Base-by-base conservation (phyloP, 306 rosid species). In the Begonia loranthoides region DNA sequence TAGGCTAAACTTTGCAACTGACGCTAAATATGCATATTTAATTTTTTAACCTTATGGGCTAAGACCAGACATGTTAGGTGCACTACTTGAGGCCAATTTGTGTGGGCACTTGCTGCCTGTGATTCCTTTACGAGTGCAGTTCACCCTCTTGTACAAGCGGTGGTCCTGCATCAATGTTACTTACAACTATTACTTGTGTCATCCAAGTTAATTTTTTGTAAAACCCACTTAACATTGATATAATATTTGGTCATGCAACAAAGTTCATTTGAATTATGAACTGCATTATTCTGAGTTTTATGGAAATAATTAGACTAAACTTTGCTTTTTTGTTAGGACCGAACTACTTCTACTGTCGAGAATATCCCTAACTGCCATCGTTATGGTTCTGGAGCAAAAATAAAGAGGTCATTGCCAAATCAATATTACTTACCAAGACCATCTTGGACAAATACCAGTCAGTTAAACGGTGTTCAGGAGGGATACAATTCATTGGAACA, bases 331-430 rank as follows among this genome's bases (percentile, higher is more conserved):
- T 51, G 21, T 16, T 68, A 83, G 96, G 80, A 71, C 70, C 71
- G 76, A 3, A 43, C 69, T 10, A 74, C 63, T 55, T 63, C 66
- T 58, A 38, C 64, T 55, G 72, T 70, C 70, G 87, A 82, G 56
- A 61, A 62, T 59, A 38, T 54, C 68, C 78, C 87, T 44, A 70
- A 73, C 68, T 60, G 68, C 62, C 81, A 59, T 45, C 64, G 61
- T 50, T 72, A 60, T 65, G 87, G 92, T 59, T 80, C 92, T 51
- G 99, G 95, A 43, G 94, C 80, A 54, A 90, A 90, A 76, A 76
- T 90, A 53, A 90, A 90, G 75, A 80, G 90, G 74, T 76, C 87
- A 19, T 59, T 72, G 54, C 64, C 70, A 50, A 78, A 62, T 56
- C 72, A 72, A 13, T 60, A 55, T 9, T 49, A 60, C 47, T 47